phyloP scores from a whole-genome alignment of 2,329 filamentous ascomycete genomes.

The Sporothrix luriei region DNA sequence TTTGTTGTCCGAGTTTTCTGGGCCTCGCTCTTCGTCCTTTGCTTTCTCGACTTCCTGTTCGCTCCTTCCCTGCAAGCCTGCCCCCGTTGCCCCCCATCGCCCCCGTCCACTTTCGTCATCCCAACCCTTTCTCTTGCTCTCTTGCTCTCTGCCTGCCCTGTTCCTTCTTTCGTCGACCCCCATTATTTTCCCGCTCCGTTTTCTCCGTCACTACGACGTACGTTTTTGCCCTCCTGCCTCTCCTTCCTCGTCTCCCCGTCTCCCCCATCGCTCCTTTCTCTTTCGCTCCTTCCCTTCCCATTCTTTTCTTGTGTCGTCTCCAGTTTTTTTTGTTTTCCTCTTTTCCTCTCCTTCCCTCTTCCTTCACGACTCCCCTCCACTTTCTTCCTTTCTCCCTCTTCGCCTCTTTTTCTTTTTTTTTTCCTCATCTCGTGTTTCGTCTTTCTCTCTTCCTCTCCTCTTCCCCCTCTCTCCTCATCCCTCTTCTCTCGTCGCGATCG shows the following conservation, averaged over 20 bases:
- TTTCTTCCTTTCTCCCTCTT: neutral
- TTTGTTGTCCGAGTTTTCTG: neutral
- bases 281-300: constrained; percentile 12
- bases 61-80: constrained; percentile 16
- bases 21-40: neutral
- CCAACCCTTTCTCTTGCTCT: no score
- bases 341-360: constrained; percentile 22
- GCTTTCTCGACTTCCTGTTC: constrained; percentile 12
- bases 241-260: neutral
- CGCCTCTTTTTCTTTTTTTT: neutral
- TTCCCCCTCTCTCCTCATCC: neutral
- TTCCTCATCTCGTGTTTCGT: constrained; percentile 19
- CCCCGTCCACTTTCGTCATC: constrained; percentile 31
- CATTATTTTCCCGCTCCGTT: constrained; percentile 13
- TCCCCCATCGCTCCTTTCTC: no score
- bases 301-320: constrained; percentile 27
- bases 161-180: neutral
- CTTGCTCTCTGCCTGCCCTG: no score
- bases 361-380: constrained; percentile 18
- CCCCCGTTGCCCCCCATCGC: constrained; percentile 22
- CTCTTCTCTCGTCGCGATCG: constrained; percentile 21
- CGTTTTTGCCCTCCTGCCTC: constrained; percentile 17
- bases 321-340: constrained; percentile 24
- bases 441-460: neutral
- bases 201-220: neutral